Evolutionary conservation across 2,329 filamentous ascomycete genomes (phyloP).

Genomic region (Stagonosporopsis chrysanthemi): DNA sequence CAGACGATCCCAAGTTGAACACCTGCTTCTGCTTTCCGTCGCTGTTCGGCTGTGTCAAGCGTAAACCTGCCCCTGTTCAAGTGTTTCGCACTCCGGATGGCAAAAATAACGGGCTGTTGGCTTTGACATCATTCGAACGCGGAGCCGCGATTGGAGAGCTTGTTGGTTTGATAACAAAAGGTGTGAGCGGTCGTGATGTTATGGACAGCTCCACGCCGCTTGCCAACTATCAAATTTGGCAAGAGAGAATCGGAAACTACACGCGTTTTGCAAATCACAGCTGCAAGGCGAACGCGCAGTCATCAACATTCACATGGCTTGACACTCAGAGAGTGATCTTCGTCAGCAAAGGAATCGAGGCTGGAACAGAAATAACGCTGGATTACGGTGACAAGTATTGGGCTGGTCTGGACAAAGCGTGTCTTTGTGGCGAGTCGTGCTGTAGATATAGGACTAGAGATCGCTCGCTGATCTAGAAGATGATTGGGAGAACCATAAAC

Average conservation of each 20-base stretch:
- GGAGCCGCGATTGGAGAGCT: slow-evolving; percentile 64
- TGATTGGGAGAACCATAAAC: neutral
- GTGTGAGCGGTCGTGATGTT: slow-evolving; percentile 61
- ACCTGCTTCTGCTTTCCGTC: slow-evolving; percentile 62
- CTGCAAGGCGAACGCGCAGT: slow-evolving; percentile 65
- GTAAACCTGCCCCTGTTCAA: slow-evolving; percentile 57
- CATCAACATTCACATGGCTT: slow-evolving; percentile 64
- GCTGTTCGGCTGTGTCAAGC: slow-evolving; percentile 57
- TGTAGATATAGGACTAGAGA: slow-evolving; percentile 54
- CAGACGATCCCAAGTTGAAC: slow-evolving; percentile 59
- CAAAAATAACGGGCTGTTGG: slow-evolving; percentile 63
- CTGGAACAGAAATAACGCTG: slow-evolving; percentile 63
- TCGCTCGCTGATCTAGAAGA: neutral
- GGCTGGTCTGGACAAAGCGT: slow-evolving; percentile 63
- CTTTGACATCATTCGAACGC: slow-evolving; percentile 58
- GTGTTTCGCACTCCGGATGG: slow-evolving; percentile 61
- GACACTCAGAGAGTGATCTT: slow-evolving; percentile 63
- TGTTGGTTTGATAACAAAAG: slow-evolving; percentile 62
- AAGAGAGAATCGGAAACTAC: slow-evolving; percentile 64
- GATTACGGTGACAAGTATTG: slow-evolving; percentile 67
- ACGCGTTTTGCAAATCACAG: slow-evolving; percentile 67
- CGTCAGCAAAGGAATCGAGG: slow-evolving; percentile 63
- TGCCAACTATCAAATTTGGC: slow-evolving; percentile 65
- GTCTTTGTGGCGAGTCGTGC: slow-evolving; percentile 61
- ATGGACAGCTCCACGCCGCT: slow-evolving; percentile 62